phyloP scores from a whole-genome alignment of 257 asterid genomes.

The Salvia splendens region DNA sequence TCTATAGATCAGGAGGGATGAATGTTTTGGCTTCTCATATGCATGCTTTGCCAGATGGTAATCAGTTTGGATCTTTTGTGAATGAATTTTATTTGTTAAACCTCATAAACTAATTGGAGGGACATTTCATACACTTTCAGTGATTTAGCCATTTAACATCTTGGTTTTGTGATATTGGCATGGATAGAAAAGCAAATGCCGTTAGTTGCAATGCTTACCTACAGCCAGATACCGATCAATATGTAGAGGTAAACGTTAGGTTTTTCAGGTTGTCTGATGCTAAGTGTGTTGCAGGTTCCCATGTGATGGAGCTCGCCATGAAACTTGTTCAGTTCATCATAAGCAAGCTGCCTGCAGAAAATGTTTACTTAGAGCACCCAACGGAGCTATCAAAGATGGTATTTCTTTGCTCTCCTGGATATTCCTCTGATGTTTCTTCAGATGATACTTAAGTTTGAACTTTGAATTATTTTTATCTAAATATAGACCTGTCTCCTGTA shows the following conservation, averaged over 20 bases:
- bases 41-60: slow-evolving; percentile 68
- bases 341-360: slow-evolving; percentile 67
- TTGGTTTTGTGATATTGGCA: slow-evolving; percentile 13
- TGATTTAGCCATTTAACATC: neutral
- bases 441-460: neutral
- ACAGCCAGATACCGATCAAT: slow-evolving; percentile 7
- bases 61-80: slow-evolving; percentile 16
- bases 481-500: slow-evolving; percentile 20
- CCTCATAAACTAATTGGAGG: slow-evolving; percentile 17
- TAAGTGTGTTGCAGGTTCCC: slow-evolving; percentile 53
- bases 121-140: slow-evolving; percentile 4
- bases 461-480: slow-evolving; percentile 26
- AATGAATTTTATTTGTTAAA: slow-evolving; percentile 1
- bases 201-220: neutral
- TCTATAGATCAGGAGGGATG: slow-evolving; percentile 67
- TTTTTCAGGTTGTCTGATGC: slow-evolving; percentile 26
- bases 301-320: slow-evolving; percentile 60
- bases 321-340: slow-evolving; percentile 65
- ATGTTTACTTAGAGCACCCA: slow-evolving; percentile 47
- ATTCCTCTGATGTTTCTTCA: slow-evolving; percentile 22
- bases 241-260: slow-evolving; percentile 5
- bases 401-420: slow-evolving; percentile 24
- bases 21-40: slow-evolving; percentile 61
- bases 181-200: slow-evolving; percentile 7
- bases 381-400: slow-evolving; percentile 73